Evolutionary conservation across 2,329 filamentous ascomycete genomes (phyloP).

Genomic region (Sporothrix euskadiensis): DNA sequence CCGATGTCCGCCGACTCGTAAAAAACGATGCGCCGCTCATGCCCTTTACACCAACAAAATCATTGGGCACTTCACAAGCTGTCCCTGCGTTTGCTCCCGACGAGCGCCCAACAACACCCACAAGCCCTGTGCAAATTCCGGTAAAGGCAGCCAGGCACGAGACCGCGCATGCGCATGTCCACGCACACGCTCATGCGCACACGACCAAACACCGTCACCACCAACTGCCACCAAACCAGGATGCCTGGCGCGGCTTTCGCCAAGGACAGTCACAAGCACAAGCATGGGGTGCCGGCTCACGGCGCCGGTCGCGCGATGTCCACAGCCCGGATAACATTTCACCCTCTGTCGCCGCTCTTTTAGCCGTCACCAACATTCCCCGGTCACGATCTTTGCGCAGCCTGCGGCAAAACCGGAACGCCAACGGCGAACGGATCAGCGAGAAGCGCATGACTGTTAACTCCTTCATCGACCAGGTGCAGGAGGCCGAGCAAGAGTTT

Average conservation of each 20-base stretch:
- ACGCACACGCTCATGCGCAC: constrained; percentile 40
- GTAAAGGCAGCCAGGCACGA: constrained; percentile 45
- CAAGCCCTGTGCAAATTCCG: constrained; percentile 59
- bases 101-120: constrained; percentile 44
- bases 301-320: constrained; percentile 39
- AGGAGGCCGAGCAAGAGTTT: constrained; percentile 60
- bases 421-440: constrained; percentile 18
- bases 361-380: constrained; percentile 64
- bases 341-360: constrained; percentile 60
- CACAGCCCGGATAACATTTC: constrained; percentile 58
- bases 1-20: background rate
- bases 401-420: background rate
- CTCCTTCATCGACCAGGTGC: constrained; percentile 55
- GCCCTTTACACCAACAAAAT: constrained; percentile 32
- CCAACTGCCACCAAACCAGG: background rate
- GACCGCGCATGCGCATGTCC: constrained; percentile 38
- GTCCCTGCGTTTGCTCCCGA: constrained; percentile 17
- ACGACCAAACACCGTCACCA: constrained; percentile 42
- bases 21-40: constrained; percentile 6
- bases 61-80: background rate
- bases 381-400: constrained; percentile 44
- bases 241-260: constrained; percentile 28
- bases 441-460: constrained; percentile 55
- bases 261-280: constrained; percentile 13
- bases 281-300: background rate